Evolutionary conservation across 2,329 filamentous ascomycete genomes (phyloP), one percentile per base, ranked within the genome.

Genomic region (Trichoderma oligosporum): DNA sequence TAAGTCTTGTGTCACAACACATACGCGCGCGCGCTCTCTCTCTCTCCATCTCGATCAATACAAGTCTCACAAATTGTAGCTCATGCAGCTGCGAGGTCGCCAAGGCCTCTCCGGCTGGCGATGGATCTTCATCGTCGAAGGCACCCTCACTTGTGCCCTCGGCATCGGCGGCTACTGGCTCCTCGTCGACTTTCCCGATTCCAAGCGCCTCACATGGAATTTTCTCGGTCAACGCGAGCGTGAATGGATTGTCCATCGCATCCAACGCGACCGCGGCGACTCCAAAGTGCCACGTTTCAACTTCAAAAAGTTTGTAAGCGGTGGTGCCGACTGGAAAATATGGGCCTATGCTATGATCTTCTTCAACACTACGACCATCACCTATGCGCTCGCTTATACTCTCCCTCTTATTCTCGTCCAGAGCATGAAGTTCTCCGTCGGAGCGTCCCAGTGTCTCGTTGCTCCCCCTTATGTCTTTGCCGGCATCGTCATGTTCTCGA

Each of bases 351-450:
- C 78, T 55, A 63, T 84, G 62, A 76, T 85, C 63, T 82, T 81
- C 67, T 83, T 84, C 73, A 83, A 82, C 70, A 82, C 82, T 2
- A 91, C 88, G 0, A 88, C 87, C 9, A 81, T 89, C 49, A 80
- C 81, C 1, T 94, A 94, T 68, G 84, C 88, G 0, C 80, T 94
- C 7, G 86, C 88, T 2, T 93, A 88, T 70, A 93, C 92, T 67
- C 73, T 92, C 4, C 89, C 89, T 6, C 82, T 92, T 65, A 89
- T 94, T 64, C 82, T 95, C 12, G 71, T 75, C 48, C 64, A 64
- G 33, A 79, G 75, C 68, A 82, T 92, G 76, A 80, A 82, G 12
- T 92, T 89, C 74, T 76, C 71, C 45, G 76, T 86, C 4, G 85
- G 78, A 7, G 75, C 76, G 47, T 76, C 87, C 0, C 87, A 91